Percentiles rank a stretch among this genome's conserved stretches.
Evolutionary conservation across 331 rosid genomes (phyloP).

Genomic region (Cucumis variabilis): DNA sequence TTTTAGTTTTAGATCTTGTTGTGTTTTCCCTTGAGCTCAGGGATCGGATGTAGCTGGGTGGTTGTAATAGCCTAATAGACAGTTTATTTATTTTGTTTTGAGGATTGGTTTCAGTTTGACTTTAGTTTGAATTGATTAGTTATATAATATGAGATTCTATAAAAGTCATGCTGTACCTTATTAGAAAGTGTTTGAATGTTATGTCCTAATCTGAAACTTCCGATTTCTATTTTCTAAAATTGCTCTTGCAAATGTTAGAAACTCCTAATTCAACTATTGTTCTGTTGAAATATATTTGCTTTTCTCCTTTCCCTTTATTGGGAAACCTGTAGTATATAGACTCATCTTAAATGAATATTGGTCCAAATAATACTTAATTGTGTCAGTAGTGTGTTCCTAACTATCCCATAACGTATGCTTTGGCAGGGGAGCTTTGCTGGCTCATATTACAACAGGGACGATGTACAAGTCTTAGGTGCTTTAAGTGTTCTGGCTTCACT

Average conservation of each 20-base stretch:
- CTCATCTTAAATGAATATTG: not conserved
- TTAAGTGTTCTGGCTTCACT: conserved; percentile 69
- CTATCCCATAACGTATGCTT: not conserved
- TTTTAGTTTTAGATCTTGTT: not conserved
- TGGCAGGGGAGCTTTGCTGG: conserved; percentile 72
- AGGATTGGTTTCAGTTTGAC: too few relatives aligned
- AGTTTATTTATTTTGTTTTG: too few relatives aligned
- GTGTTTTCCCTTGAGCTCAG: not conserved
- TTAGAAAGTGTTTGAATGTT: too few relatives aligned
- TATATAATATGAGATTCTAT: too few relatives aligned
- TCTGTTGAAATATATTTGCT: not conserved
- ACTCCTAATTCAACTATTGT: not conserved
- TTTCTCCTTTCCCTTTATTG: not conserved
- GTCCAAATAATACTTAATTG: conserved; percentile 2
- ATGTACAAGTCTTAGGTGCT: conserved; percentile 73
- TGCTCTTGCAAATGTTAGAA: conserved; percentile 20
- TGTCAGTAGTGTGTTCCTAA: not conserved
- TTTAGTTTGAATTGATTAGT: too few relatives aligned
- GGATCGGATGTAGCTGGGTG: too few relatives aligned
- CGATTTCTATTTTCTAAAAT: not conserved
- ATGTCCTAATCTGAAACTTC: not conserved
- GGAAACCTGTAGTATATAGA: not conserved
- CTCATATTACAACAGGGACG: conserved; percentile 68
- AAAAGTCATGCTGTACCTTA: too few relatives aligned
- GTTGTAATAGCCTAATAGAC: too few relatives aligned